Evolutionary conservation across 2,329 filamentous ascomycete species (phyloP), one percentile per base, ranked within the genome.

Genomic region (Pseudohalonectria lignicola): DNA sequence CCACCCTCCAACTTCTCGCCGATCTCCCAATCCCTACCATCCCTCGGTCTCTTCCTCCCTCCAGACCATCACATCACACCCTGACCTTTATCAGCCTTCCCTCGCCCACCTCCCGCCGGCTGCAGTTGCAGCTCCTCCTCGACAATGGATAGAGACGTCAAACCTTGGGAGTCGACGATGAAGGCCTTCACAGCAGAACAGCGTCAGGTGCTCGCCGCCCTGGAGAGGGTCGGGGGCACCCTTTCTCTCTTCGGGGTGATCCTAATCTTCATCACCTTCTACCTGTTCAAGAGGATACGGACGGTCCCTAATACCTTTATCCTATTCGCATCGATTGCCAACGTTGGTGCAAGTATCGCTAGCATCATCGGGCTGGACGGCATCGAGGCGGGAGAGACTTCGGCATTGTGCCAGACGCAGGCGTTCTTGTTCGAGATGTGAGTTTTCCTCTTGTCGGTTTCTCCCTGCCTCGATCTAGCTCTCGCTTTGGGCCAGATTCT

Each of bases 351-450:
- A 11, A 74, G 73, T 46, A 59, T 69, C 31, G 84, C 79, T 10
- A 86, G 82, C 34, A 62, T 86, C 19, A 85, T 88, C 34, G 81
- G 79, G 5, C 73, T 76, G 39, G 71, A 76, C 13, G 82, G 79
- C 1, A 65, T 87, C 30, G 50, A 59, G 2, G 59, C 60, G 26
- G 76, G 76, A 2, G 58, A 63, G 16, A 54, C 60, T 1, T 75
- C 71, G 21, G 51, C 69, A 2, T 57, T 88, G 5, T 92, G 75
- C 47, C 71, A 74, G 49, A 61, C 66, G 0, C 74, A 77, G 51
- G 69, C 69, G 7, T 76, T 78, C 47, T 49, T 77, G 39, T 68
- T 86, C 47, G 75, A 84, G 53, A 79, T 84, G 61, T 85, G 69
- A 56, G 81, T 61, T 33, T 5, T 13, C 19, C 16, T 16, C 15